Evolutionary conservation across 495 filamentous ascomycete species (phyloP), one percentile per base, ranked within the genome.

Genomic region (Penicillium antarcticum): DNA sequence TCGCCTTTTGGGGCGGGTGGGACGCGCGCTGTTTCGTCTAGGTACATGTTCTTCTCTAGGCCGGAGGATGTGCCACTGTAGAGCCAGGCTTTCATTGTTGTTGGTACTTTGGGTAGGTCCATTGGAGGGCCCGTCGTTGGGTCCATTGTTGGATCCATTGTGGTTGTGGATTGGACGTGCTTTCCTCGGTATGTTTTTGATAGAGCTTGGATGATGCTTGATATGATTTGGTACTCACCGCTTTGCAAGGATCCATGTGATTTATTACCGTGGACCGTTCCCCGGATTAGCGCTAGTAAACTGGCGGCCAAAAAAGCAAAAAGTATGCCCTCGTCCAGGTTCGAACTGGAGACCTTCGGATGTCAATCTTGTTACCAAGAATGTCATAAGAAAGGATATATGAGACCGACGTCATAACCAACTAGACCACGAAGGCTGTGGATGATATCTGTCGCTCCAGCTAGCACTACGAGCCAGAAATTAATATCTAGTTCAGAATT

Each of bases 41-140:
- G 62, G 7, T 61, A 55, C 45, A 86, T 65, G 60, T 77, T 80
- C n/a, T 77, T 73, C 32, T 81, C 76, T 10, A 87, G 63, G 38
- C 72, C 70, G 32, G 61, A 63, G n/a, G 53, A 34, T 9, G 76
- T 65, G 48, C 52, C 59, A 38, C 53, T 61, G 68, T 77, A 86
- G 40, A 82, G 73, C 82, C 82, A 87, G n/a, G 78, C 79, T 50
- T 66, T 68, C 82, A 87, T 87, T 31, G 72, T 72, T 44, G 62
- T 36, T 10, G 57, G 48, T 42, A 34, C 40, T 16, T 50, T 33
- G n/a, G 47, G 8, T 31, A 47, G 51, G 26, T 45, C 32, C 42
- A 45, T 19, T 12, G 32, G 18, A 11, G 44, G 44, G 7, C 5
- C 26, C 33, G 34, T 36, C 16, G 32, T 36, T 36, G 43, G 33